These are phyloP conservation scores for Annona cherimola DNA, from an alignment of 164 flowering plant species.

Conservation along the genomic window DNA sequence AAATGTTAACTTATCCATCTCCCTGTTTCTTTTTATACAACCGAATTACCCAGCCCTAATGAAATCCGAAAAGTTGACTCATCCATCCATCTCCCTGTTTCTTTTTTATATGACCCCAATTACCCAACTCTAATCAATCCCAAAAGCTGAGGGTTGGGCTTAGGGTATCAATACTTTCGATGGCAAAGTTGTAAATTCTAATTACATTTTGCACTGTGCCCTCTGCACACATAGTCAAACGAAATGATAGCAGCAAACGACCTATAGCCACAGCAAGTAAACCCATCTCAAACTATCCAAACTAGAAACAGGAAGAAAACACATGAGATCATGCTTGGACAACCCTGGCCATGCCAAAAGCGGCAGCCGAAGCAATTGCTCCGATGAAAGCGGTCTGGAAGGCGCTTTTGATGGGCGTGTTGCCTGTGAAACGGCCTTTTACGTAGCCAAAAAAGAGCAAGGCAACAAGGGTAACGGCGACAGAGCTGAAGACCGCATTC, in stretches of 20 bases:
- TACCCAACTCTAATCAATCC: no score
- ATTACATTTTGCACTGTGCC: not conserved
- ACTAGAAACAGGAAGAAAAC: not conserved
- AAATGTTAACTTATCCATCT: no score
- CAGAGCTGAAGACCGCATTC: constrained; percentile 63
- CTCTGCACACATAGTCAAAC: not conserved
- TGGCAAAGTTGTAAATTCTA: no score
- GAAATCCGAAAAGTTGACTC: no score
- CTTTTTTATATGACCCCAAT: no score
- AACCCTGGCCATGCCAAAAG: constrained; percentile 74
- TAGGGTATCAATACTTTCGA: no score
- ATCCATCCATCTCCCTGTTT: no score
- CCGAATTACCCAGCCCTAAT: no score
- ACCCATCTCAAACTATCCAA: no score
- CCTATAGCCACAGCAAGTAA: not conserved
- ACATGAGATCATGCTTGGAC: constrained; percentile 20
- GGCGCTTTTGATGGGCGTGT: constrained; percentile 60
- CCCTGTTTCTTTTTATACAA: no score
- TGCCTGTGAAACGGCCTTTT: constrained; percentile 76
- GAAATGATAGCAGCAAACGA: not conserved
- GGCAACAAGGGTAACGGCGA: constrained; percentile 59
- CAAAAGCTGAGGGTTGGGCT: no score
- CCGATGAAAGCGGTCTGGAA: constrained; percentile 74
- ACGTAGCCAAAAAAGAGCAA: constrained; percentile 73
- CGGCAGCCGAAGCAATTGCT: constrained; percentile 87